These are phyloP conservation scores for Sporormia fimetaria DNA, from an alignment of 495 filamentous ascomycete species.

Conservation along the genomic window DNA sequence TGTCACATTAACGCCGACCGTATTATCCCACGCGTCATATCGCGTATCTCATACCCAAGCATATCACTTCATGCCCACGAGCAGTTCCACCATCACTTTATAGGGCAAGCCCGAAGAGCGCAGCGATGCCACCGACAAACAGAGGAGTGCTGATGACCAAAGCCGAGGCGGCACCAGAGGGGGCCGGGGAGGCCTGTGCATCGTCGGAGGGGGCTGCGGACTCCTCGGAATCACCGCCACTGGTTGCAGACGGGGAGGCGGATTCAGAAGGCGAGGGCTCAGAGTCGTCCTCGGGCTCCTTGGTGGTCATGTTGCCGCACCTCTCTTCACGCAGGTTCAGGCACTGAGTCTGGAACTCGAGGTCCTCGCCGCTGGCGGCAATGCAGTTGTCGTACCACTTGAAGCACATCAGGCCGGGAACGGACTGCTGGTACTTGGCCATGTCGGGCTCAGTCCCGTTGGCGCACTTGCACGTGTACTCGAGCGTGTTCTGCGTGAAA, in stretches of 20 bases:
- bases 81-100: conserved; percentile 25
- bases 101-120: conserved; percentile 41
- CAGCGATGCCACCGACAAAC: conserved; percentile 39
- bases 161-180: conserved; percentile 12
- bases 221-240: conserved; percentile 2
- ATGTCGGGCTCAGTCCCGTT: conserved; percentile 44
- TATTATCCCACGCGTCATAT: too few species aligned
- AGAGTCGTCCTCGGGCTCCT: conserved; percentile 10
- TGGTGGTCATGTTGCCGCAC: conserved; percentile 40
- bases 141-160: conserved; percentile 32
- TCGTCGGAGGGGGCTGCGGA: conserved; percentile 19
- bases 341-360: conserved; percentile 38
- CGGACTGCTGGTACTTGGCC: conserved; percentile 40
- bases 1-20: too few species aligned
- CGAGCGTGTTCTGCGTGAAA: conserved; percentile 36
- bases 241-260: conserved; percentile 1
- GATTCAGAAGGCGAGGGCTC: background rate
- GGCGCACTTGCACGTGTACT: conserved; percentile 44
- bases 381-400: conserved; percentile 43
- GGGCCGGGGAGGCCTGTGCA: conserved; percentile 12
- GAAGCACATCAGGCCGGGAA: conserved; percentile 49
- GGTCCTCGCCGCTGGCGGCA: conserved; percentile 35
- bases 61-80: conserved; percentile 1
- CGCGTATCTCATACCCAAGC: background rate
- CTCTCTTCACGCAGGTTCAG: conserved; percentile 30